Evolutionary conservation across 2,329 filamentous ascomycete species (phyloP).

Genomic region (Aspergillus japonicus): DNA sequence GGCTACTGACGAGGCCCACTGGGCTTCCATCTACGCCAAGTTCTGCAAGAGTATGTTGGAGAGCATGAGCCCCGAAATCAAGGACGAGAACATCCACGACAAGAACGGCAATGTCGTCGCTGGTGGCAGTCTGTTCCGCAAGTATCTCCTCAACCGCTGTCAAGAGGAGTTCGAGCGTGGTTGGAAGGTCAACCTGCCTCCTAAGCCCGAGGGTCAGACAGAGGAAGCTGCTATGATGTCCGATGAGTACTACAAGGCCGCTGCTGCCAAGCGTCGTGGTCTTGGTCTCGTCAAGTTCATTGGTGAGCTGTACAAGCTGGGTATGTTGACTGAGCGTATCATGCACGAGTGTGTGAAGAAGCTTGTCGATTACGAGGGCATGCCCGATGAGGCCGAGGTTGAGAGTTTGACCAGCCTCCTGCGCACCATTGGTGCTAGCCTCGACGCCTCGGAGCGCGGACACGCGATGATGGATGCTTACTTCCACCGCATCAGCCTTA

Average conservation of each 20-base stretch:
- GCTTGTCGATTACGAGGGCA: conserved; percentile 88
- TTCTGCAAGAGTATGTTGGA: conserved; percentile 98
- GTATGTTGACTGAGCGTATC: conserved; percentile 97
- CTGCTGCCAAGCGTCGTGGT: conserved; percentile 92
- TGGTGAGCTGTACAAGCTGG: conserved; percentile 96
- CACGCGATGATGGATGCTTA: conserved; percentile 87
- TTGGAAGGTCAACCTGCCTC: conserved; percentile 86
- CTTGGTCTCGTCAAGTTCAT: conserved; percentile 99
- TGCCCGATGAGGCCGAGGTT: conserved; percentile 92
- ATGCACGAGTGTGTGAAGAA: conserved; percentile 99
- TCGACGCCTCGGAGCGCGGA: conserved; percentile 81
- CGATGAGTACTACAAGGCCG: conserved; percentile 93
- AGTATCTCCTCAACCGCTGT: conserved; percentile 96
- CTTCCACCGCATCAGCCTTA: conserved; percentile 81
- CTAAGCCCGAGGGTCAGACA: conserved; percentile 68
- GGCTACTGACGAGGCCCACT: conserved; percentile 96
- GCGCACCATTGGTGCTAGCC: conserved; percentile 82
- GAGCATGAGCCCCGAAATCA: conserved; percentile 90
- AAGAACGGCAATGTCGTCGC: conserved; percentile 84
- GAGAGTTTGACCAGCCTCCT: conserved; percentile 94
- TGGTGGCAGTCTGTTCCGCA: conserved; percentile 92
- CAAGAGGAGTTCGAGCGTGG: conserved; percentile 98
- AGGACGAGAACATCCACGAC: conserved; percentile 91
- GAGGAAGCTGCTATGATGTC: conserved; percentile 81
- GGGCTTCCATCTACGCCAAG: conserved; percentile 98